phyloP scores from a whole-genome alignment of 345 rosid species.

The Gossypium anomalum region DNA sequence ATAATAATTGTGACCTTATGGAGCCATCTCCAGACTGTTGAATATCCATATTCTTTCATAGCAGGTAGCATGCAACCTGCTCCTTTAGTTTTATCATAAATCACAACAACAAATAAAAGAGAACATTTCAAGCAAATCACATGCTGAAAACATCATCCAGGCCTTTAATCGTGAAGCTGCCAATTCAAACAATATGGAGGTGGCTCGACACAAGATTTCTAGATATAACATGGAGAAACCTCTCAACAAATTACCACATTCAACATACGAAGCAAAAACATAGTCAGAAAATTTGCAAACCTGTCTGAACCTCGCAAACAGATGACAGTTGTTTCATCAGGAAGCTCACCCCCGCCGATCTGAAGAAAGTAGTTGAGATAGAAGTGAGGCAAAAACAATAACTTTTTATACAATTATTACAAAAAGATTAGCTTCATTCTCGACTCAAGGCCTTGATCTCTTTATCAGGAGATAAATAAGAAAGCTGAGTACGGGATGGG shows the following conservation, averaged over 20 bases:
- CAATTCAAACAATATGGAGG: constrained; percentile 13
- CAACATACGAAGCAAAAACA: neutral
- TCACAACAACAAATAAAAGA: neutral
- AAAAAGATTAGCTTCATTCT: neutral
- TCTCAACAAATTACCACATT: constrained; percentile 9
- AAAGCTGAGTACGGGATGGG: neutral
- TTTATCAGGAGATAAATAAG: neutral
- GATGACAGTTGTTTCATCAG: constrained; percentile 77
- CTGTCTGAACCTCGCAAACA: constrained; percentile 97
- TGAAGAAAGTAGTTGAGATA: constrained; percentile 37
- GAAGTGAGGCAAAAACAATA: constrained; percentile 2
- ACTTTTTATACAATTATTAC: neutral
- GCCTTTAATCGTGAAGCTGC: neutral
- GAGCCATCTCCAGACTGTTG: constrained; percentile 16
- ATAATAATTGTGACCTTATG: neutral
- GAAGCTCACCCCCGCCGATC: constrained; percentile 88
- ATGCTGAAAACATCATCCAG: neutral
- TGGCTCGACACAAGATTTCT: constrained; percentile 3
- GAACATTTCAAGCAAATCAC: neutral
- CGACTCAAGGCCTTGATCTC: neutral
- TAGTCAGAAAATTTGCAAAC: constrained; percentile 34
- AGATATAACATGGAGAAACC: neutral
- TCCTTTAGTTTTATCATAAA: constrained; percentile 12
- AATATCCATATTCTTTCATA: neutral
- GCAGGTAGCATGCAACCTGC: neutral